A percentile compares a stretch with the other conserved stretches of the same genome.
These are phyloP conservation scores for Populus tremula DNA, from an alignment of 345 rosid species.

Conservation along the genomic window DNA sequence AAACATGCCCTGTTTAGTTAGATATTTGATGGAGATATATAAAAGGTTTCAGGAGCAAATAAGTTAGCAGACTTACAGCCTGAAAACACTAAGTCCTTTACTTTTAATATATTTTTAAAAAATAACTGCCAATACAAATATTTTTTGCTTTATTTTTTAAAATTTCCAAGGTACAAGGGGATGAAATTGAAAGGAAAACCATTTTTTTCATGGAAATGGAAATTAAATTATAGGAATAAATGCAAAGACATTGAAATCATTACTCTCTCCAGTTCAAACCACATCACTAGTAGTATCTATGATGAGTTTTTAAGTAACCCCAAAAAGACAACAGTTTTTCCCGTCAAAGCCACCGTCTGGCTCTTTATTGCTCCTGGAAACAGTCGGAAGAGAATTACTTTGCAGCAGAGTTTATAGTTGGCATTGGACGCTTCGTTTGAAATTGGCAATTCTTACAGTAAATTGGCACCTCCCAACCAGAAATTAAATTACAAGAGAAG, in stretches of 20 bases:
- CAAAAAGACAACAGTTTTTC: not conserved
- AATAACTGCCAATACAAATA: too few relatives aligned
- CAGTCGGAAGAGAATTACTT: not conserved
- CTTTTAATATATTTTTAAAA: too few relatives aligned
- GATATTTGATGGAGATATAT: too few relatives aligned
- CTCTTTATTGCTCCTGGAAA: not conserved
- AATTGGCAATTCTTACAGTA: not conserved
- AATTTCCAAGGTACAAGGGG: not conserved
- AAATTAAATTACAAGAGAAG: too few relatives aligned
- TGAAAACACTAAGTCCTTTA: not conserved
- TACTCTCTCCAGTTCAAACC: not conserved
- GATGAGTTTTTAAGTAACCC: not conserved
- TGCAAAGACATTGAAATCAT: not conserved
- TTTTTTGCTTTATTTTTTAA: too few relatives aligned
- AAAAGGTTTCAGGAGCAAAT: not conserved
- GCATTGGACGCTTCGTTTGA: not conserved
- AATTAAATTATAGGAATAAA: not conserved
- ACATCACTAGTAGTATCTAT: not conserved
- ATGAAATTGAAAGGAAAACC: not conserved
- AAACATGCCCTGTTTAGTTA: too few relatives aligned
- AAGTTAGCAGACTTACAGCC: not conserved
- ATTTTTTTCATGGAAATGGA: not conserved
- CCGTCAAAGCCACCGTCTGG: not conserved
- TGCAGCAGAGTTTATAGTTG: not conserved
- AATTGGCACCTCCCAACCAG: not conserved